Evolutionary conservation across 116 monocot species (phyloP), one percentile per base, ranked within the genome.

Genomic region (Trichopus zeylanicus): DNA sequence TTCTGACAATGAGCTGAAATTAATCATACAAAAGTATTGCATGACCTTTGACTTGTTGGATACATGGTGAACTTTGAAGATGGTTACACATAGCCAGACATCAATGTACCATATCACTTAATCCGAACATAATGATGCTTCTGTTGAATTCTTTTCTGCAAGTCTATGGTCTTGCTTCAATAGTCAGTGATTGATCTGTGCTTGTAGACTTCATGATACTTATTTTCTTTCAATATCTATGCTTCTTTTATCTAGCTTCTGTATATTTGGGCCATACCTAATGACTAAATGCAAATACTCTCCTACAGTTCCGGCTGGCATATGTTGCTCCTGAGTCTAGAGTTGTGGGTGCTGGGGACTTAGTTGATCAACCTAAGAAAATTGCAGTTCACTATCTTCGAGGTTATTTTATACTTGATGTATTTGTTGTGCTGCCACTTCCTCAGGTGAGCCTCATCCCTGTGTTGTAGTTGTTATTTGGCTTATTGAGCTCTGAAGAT

Each of bases 281-380:
- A n/a, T 42, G 18, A 39, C 12, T 42, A 16, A 1, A 37, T 42
- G 1, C 26, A 51, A 38, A 35, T 23, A 20, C 46, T 66, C n/a
- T 62, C 11, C 42, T 78, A 62, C 89, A 94, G 94, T 94, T 83
- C 60, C 89, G 94, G 35, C 39, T 94, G 65, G 89, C 94, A 31
- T 94, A 86, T 76, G 83, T 94, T 60, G 83, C 82, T 70, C 94
- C 82, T 31, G 89, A 94, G 49, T 83, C 86, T 38, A 89, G 81
- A 78, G 86, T 94, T 28, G 78, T 89, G 4, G 89, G 83, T 20
- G 49, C 89, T 31, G 94, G 89, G 7, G 83, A 83, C 62, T 80
- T 89, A 51, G 89, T 94, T 53, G 79, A 63, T 53, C 56, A 94
- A n/a, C 86, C 94, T 39, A 94, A 73, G 62, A 83, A 81, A 81